phyloP scores from a whole-genome alignment of 2,329 filamentous ascomycete species.

The Pestalotiopsis sp. region DNA sequence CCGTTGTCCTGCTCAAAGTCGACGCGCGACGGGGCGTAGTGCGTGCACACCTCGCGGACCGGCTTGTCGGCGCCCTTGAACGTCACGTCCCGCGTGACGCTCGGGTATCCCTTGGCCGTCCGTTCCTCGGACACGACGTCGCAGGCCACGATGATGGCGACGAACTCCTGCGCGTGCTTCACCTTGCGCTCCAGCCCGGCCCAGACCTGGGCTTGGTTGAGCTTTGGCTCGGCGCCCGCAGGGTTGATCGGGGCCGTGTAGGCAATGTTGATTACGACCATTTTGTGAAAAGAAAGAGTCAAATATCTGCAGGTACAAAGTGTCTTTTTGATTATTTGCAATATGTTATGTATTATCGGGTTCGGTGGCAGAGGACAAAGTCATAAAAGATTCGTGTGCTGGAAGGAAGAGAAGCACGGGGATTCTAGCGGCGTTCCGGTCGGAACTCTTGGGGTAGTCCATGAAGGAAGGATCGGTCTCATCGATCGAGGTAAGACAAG shows the following conservation, averaged over 20 bases:
- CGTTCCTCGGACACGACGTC: conserved; percentile 32
- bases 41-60: conserved; percentile 33
- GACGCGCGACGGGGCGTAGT: conserved; percentile 34
- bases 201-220: conserved; percentile 38
- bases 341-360: not conserved
- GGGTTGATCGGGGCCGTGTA: conserved; percentile 41
- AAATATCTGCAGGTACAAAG: not conserved
- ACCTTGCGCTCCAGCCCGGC: conserved; percentile 39
- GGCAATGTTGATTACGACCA: conserved; percentile 36
- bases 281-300: conserved; percentile 19
- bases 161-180: conserved; percentile 37
- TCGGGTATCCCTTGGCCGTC: conserved; percentile 20
- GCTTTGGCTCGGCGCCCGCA: conserved; percentile 25
- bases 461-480: not conserved
- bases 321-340: not conserved
- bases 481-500: not conserved
- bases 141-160: conserved; percentile 37
- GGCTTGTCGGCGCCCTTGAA: conserved; percentile 25
- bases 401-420: not conserved
- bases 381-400: too few species aligned
- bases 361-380: too few species aligned
- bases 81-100: conserved; percentile 31
- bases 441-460: not conserved
- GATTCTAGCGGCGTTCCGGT: not conserved
- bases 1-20: conserved; percentile 39